These are phyloP conservation scores for Termitomyces sp. DNA, from an alignment of 768 basidiomycete species.

Conservation along the genomic window DNA sequence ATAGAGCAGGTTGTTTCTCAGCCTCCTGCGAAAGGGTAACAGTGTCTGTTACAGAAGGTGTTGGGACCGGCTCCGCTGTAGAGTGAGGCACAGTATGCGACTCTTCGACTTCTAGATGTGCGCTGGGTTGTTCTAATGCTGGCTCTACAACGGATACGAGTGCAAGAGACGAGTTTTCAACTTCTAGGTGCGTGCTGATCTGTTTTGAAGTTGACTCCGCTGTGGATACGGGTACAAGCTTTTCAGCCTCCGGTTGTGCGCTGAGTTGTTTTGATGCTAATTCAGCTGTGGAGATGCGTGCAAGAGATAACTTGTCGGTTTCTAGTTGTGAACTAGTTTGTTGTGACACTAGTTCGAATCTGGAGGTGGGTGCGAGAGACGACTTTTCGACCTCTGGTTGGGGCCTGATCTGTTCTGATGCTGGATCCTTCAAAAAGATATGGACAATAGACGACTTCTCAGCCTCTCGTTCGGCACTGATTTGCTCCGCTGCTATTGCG, in stretches of 20 bases:
- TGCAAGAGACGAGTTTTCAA: neutral
- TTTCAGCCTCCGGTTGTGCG: neutral
- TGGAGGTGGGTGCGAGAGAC: neutral
- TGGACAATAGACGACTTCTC: neutral
- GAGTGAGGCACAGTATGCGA: neutral
- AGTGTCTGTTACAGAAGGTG: neutral
- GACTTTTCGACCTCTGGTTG: neutral
- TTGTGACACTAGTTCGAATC: neutral
- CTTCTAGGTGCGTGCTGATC: neutral
- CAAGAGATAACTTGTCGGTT: neutral
- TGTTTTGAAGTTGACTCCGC: neutral
- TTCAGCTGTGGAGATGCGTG: neutral
- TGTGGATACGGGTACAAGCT: neutral
- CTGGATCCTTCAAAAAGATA: neutral
- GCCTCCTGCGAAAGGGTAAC: neutral
- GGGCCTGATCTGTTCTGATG: neutral
- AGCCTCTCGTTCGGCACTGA: neutral
- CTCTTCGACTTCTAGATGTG: neutral
- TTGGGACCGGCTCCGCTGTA: neutral
- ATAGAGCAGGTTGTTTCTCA: neutral
- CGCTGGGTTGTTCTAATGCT: neutral
- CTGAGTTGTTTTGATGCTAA: neutral
- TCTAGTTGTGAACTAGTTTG: neutral
- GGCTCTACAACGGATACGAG: neutral
- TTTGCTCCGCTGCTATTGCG: neutral